Evolutionary conservation across 345 rosid species (phyloP), one percentile per base, ranked within the genome.

Genomic region (Balakata baccata): DNA sequence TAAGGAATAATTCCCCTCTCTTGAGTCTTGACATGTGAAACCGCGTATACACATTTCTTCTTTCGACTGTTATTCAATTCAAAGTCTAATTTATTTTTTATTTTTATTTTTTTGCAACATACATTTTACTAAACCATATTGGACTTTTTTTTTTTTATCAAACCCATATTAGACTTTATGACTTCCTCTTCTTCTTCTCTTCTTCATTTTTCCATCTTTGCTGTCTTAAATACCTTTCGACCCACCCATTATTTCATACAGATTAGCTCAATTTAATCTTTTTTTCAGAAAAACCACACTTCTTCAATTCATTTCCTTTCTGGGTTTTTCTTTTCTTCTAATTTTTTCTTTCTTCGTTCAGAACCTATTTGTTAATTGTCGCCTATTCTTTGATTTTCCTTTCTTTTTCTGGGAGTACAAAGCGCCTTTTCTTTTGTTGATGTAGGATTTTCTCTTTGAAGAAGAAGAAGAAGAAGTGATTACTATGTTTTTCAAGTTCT

Each of bases 401-500:
- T 9, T 18, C 23, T 8, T 29, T 34, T 39, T 5, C 6, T 43
- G 11, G 6, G 50, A n/a, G 61, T 51, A 22, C 20, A 10, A 9
- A 13, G 53, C 38, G 34, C 13, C 46, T 47, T 41, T 54, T 2
- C 53, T 66, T 76, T 65, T 52, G 6, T 62, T 47, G 58, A 63
- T 75, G 66, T 61, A 52, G 74, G 76, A 66, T 78, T 63, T 69
- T 71, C 20, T 81, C 39, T 46, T 70, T 68, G 57, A 11, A 47
- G 50, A 68, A 61, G 75, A 53, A 74, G 75, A 13, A 53, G 56
- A 64, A 57, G 74, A 62, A 52, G 74, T 74, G 66, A 57, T 77
- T 78, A 83, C 71, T 76, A 94, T 94, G 96, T 73, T 84, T 52
- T 76, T 82, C 74, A 84, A 80, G 79, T 66, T 69, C 45, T 71